Evolutionary conservation across 257 asterid species (phyloP), one percentile per base, ranked within the genome.

Genomic region (Nicotiana benthamiana): DNA sequence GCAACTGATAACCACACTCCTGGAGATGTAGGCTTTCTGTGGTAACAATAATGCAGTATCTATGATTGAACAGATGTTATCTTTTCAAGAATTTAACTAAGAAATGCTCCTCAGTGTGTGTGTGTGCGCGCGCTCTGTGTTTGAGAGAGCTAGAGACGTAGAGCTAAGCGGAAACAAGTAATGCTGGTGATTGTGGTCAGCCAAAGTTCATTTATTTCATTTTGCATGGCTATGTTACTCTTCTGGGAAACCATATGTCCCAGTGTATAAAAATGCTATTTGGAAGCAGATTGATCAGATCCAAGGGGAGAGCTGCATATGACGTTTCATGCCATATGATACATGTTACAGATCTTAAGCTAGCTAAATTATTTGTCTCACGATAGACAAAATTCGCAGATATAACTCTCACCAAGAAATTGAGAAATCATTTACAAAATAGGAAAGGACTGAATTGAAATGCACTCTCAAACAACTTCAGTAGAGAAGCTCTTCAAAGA

Each of bases 401-500:
- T 15, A 48, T 15, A 48, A 46, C 40, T 48, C 78, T 72, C 78
- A 7, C 15, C 22, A 48, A 13, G 61, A 72, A 72, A 72, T 7
- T 48, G 78, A 72, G 78, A 72, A 70, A 46, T 48, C 78, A 72
- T 72, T 72, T 72, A 72, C 78, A 7, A 24, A 61, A 46, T 8
- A 72, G 40, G 40, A 46, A 46, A 15, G 4, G n/a, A 13, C 77
- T 13, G 16, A 15, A 46, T 7, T 54, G 53, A 46, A 40, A 18
- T 53, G 43, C 77, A 26, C 60, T 79, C 75, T 59, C 56, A 62
- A 34, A 27, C 56, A 72, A 9, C 83, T 75, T 87, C 84, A 96
- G 84, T 94, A 96, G 64, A 94, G 95, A 82, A 94, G 89, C 90
- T 94, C 97, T 88, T 96, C 89, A 40, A 94, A 96, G 80, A 94